Evolutionary conservation across 352 stramenopile species (phyloP).

Genomic region (Phytopythium kandeliae): DNA sequence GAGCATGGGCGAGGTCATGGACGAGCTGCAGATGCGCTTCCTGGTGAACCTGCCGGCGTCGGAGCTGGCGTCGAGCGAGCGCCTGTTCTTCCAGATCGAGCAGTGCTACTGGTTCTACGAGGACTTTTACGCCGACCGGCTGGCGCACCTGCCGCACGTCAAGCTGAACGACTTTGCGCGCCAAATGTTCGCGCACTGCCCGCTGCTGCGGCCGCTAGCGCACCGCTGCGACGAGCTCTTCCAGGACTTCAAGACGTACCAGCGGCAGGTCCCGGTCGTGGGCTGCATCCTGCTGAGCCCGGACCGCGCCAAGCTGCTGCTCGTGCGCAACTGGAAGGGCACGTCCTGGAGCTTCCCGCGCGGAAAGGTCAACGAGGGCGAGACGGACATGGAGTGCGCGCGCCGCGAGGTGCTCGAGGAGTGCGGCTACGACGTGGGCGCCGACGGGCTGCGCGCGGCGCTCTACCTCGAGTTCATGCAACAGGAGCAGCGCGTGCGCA

Average conservation of each 20-base stretch:
- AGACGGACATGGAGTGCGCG: constrained; percentile 85
- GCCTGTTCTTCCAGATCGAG: constrained; percentile 98
- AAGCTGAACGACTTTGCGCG: constrained; percentile 93
- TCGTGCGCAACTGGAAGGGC: constrained; percentile 90
- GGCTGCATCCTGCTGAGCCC: constrained; percentile 92
- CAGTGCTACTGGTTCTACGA: constrained; percentile 98
- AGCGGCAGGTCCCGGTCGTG: constrained; percentile 92
- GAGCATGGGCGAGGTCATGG: constrained; percentile 88
- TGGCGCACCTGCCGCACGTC: constrained; percentile 82
- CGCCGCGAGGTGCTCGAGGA: constrained; percentile 91
- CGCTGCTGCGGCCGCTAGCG: constrained; percentile 78
- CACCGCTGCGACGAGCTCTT: constrained; percentile 91
- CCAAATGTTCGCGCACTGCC: constrained; percentile 91
- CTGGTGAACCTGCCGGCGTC: constrained; percentile 91
- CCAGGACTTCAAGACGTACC: constrained; percentile 92
- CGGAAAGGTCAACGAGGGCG: constrained; percentile 92
- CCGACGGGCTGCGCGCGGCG: constrained; percentile 62
- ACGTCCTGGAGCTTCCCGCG: constrained; percentile 90
- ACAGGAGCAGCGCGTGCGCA: constrained; percentile 87
- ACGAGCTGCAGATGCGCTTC: constrained; percentile 95
- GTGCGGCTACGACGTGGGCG: constrained; percentile 84
- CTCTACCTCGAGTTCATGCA: constrained; percentile 84
- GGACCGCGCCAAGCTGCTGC: constrained; percentile 79
- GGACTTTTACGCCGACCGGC: constrained; percentile 93
- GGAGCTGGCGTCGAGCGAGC: constrained; percentile 88